Evolutionary conservation across 2,329 filamentous ascomycete genomes (phyloP).

Genomic region (Penicillium sp.): DNA sequence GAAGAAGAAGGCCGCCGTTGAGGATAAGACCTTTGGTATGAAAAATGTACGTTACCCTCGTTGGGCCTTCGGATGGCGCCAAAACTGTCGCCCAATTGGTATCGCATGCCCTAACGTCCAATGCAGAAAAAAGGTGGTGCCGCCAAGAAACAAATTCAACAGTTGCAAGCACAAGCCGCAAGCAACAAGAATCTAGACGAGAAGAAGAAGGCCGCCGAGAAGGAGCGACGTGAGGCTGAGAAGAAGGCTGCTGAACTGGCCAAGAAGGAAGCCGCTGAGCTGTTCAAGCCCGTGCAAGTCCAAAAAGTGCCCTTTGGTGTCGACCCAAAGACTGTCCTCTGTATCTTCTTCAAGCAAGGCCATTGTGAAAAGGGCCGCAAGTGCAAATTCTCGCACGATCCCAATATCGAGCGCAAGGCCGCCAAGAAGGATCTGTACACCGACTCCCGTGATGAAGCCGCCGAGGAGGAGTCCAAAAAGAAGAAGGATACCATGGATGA

Average conservation of each 20-base stretch:
- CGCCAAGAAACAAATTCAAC: conserved; percentile 85
- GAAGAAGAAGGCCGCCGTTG: conserved; percentile 56
- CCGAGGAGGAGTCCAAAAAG: conserved; percentile 67
- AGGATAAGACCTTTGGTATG: conserved; percentile 99
- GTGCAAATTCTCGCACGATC: conserved; percentile 96
- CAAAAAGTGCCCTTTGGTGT: conserved; percentile 98
- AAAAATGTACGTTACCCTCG: conserved; percentile 65
- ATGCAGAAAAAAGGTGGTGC: conserved; percentile 79
- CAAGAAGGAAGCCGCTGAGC: conserved; percentile 70
- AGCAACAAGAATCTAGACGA: conserved; percentile 77
- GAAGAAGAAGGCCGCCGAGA: conserved; percentile 70
- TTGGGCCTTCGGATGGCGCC: neutral
- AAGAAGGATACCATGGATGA: conserved; percentile 90
- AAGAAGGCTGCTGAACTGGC: conserved; percentile 87
- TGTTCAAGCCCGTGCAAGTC: conserved; percentile 90
- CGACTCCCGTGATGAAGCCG: conserved; percentile 66
- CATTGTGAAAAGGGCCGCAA: conserved; percentile 95
- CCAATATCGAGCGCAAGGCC: conserved; percentile 81
- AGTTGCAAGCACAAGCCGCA: conserved; percentile 70
- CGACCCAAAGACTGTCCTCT: conserved; percentile 94
- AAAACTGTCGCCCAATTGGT: neutral
- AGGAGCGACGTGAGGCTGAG: conserved; percentile 69
- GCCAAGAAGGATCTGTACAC: conserved; percentile 90
- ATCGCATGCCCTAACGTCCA: conserved; percentile 19
- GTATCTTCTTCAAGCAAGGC: conserved; percentile 95